A percentile compares a stretch with the other conserved stretches of the same genome.
phyloP scores from a whole-genome alignment of 306 rosid species.

The Oxytropis ochrocephala region DNA sequence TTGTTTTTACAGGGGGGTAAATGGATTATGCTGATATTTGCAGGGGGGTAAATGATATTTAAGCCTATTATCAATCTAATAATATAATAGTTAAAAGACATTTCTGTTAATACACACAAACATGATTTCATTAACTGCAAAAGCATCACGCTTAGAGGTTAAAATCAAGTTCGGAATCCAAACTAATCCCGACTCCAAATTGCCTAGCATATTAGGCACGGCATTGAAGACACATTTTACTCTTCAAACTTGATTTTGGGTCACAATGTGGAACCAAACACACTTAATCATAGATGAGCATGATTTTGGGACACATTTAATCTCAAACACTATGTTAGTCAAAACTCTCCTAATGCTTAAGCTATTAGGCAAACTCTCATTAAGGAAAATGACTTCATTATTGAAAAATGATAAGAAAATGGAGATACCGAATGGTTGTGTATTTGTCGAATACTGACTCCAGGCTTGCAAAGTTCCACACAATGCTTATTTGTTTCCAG shows the following conservation, averaged over 20 bases:
- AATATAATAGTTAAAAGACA: too few relatives aligned
- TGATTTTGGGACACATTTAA: too few relatives aligned
- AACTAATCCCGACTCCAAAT: neutral
- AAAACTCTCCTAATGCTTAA: neutral
- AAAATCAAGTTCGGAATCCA: neutral
- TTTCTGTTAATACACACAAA: neutral
- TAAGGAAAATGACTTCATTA: neutral
- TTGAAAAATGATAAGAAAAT: neutral
- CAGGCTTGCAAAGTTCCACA: constrained; percentile 86
- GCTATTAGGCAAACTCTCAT: neutral
- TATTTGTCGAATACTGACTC: constrained; percentile 65
- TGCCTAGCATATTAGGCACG: neutral
- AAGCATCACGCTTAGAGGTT: neutral
- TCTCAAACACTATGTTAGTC: neutral
- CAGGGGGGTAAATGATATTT: too few relatives aligned
- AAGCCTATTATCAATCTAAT: too few relatives aligned
- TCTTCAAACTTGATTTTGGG: neutral
- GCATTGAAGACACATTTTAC: neutral
- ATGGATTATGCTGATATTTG: too few relatives aligned
- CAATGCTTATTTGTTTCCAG: constrained; percentile 69
- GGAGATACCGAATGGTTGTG: constrained; percentile 71
- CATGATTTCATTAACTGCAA: neutral
- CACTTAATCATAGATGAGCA: neutral
- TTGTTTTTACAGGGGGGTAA: too few relatives aligned
- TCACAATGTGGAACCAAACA: neutral